Base-by-base conservation (phyloP, 1,284 basidiomycete species). In the Ustilago tritici region DNA sequence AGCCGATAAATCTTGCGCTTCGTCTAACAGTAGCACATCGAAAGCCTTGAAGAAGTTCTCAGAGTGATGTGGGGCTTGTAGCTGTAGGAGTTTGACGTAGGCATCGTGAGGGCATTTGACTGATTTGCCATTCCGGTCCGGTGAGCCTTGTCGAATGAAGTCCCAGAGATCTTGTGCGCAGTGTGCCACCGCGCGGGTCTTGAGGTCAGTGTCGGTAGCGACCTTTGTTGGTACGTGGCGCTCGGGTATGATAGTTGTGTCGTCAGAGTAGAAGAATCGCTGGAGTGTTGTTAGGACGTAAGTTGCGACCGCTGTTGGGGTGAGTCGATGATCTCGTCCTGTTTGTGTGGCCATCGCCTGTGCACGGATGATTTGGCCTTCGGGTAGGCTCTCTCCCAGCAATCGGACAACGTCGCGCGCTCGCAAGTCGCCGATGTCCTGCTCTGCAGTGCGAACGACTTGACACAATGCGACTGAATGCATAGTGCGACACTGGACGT, bases 401-500 rank as follows among this genome's bases (percentile, higher is more conserved):
- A 80, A 41, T 2, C 63, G 62, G 38, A 80, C 78, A 4, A 83
- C 74, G 50, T 83, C 82, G 35, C 76, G 71, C 12, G 76, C 74
- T 31, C 80, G 71, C 15, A 83, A 56, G 40, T 70, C 67, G 38
- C 80, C 78, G n/a, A 82, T 68, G 15, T 70, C 67, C 47, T 80
- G 78, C 17, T 64, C 73, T 3, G 71, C 68, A 5, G 72, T 65
- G n/a, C 76, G 77, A 17, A 69, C 62, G 17, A 78, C 78, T 52
- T 80, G 78, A 28, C 68, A 68, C 12, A 79, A 72, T 4, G 80
- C 81, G 14, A 84, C 74, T 40, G 79, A 79, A 56, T 84, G 82
- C 76, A 82, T 81, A n/a, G 82, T 84, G 38, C 77, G 75, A 46
- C 81, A 82, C 52, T 78, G 80, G 15, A 84, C 82, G 38, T 84